Evolutionary conservation across 2,329 filamentous ascomycete genomes (phyloP), one percentile per base, ranked within the genome.

Genomic region (Aspergillus fijiensis): DNA sequence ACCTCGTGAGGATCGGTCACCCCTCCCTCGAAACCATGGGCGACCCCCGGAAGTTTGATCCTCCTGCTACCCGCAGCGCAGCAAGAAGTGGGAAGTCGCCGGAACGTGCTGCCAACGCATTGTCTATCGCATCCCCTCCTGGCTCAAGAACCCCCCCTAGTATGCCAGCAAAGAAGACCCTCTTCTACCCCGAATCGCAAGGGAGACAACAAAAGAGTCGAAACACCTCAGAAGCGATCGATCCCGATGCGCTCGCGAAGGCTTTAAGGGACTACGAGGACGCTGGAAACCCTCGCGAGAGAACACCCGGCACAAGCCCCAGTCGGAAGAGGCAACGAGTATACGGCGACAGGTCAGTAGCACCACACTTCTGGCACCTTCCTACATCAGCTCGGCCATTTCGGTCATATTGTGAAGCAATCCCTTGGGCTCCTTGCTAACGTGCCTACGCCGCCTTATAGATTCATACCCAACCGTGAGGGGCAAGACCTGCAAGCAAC

Each of bases 401-500:
- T 16, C 39, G 39, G n/a, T 19, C 10, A 31, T 10, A 25, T 12
- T 11, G 16, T n/a, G 14, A 23, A 33, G 12, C 16, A 14, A 49
- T 23, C 35, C 47, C 23, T 50, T 48, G 60, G 48, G n/a, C 23
- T 25, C 11, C 23, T 53, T 14, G 52, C 59, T 67, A 55, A 67
- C 31, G 14, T 23, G n/a, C 48, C 54, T 65, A 50, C 65, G 55
- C 47, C 16, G 60, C 72, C 31, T 19, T 9, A 59, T 72, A 96
- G 95, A 70, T 99, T 99, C 74, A 98, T 99, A 67, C 95, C 95
- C 29, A 96, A 95, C 69, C 87, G 95, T 48, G 89, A 93, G 65
- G 95, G 94, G 5, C 92, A 96, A 76, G 95, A 99, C 76, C 81
- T 98, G 25, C 90, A 94, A 74, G 92, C 94, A 56, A 96, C 92